Evolutionary conservation across 2,329 filamentous ascomycete genomes (phyloP), one percentile per base, ranked within the genome.

Genomic region (Penicillium janthinellum): DNA sequence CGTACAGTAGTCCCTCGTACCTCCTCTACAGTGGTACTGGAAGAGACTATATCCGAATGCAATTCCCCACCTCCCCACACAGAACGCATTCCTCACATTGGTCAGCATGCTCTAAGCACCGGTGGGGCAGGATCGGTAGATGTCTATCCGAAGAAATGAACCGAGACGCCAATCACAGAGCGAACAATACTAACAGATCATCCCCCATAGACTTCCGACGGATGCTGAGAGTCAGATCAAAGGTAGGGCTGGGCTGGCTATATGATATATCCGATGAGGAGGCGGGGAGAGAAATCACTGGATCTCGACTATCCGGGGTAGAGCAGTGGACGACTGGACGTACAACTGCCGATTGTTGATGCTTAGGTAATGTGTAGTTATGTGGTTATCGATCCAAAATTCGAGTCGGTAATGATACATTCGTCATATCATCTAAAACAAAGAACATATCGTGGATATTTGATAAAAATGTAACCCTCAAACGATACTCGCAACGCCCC

Each of bases 101-200:
- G 64, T 65, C 61, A 65, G 57, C 63, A 57, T 58, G 41, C 37
- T 56, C 57, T 65, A 64, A 65, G 63, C 63, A 62, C 22, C 3
- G 17, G 60, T 60, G 58, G 58, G 58, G 57, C 38, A 45, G 25
- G 5, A 35, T 35, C 58, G 61, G 53, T 52, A 51, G 49, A 61
- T 56, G 52, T 63, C 58, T 63, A 63, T 63, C 61, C 58, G 58
- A 22, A 2, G 31, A 31, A 38, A 22, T 22, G 6, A 11, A 2
- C 14, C 8, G 2, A 35, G 28, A 35, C 42, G 12, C 42, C 12
- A 28, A 25, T 14, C 22, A 45, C 17, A 42, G 8, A 22, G 8
- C 39, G 20, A 22, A 5, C n/a, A 42, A 22, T 20, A 11, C 17
- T 12, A 28, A 25, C 1, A 31, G 31, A 31, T 31, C 25, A 28